A percentile compares a stretch with the other conserved stretches of the same genome.
These are phyloP conservation scores for Cladosporium sphaerospermum DNA, from an alignment of 2,329 filamentous ascomycete genomes.

Conservation along the genomic window DNA sequence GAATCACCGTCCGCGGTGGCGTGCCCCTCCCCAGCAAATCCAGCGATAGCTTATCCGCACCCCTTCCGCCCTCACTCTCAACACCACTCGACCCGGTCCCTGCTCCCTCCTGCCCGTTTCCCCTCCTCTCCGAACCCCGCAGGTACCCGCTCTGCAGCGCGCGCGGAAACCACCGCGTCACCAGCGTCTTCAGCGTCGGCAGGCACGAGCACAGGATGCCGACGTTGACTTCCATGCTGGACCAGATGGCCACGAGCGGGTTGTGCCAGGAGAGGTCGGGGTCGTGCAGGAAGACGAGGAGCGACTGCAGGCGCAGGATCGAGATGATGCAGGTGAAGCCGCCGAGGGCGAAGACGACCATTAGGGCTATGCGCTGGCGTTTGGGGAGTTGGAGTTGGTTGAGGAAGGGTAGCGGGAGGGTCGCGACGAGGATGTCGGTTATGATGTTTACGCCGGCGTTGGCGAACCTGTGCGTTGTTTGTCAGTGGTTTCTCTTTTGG, in stretches of 20 bases:
- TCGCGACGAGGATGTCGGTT: slow-evolving; percentile 31
- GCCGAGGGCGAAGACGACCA: slow-evolving; percentile 32
- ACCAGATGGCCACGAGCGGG: slow-evolving; percentile 31
- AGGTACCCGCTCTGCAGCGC: slow-evolving; percentile 21
- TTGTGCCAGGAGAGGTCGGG: slow-evolving; percentile 28
- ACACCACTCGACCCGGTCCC: neutral
- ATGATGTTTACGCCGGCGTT: slow-evolving; percentile 32
- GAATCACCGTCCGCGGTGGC: neutral
- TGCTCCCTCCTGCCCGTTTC: neutral
- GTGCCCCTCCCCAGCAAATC: neutral
- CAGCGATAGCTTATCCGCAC: neutral
- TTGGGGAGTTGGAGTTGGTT: slow-evolving; percentile 30
- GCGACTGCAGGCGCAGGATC: slow-evolving; percentile 27
- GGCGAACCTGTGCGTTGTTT: slow-evolving; percentile 24
- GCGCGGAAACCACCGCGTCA: slow-evolving; percentile 30
- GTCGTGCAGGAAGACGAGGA: slow-evolving; percentile 21
- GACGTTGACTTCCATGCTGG: slow-evolving; percentile 30
- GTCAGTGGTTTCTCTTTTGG: no score
- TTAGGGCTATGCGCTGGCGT: slow-evolving; percentile 28
- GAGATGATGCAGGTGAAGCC: slow-evolving; percentile 28
- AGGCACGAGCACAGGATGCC: slow-evolving; percentile 33
- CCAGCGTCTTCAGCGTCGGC: slow-evolving; percentile 34
- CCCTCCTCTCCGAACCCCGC: neutral
- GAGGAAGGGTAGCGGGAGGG: slow-evolving; percentile 31
- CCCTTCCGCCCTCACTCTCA: neutral